Percentiles rank a stretch among this genome's conserved stretches.
Evolutionary conservation across 768 basidiomycete species (phyloP).

Genomic region (Pulveroboletus ravenelii): DNA sequence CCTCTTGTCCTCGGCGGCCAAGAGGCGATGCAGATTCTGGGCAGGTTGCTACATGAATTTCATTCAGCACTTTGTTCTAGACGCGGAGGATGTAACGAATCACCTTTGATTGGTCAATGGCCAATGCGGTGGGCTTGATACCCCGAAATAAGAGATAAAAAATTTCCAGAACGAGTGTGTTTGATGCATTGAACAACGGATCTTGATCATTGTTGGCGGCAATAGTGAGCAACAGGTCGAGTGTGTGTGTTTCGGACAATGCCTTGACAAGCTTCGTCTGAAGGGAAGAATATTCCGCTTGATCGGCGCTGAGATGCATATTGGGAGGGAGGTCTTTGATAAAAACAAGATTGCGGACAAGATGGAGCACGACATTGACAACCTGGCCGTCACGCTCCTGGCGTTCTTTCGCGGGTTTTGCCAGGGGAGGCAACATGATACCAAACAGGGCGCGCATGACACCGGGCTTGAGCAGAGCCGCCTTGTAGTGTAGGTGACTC

Average conservation of each 20-base stretch:
- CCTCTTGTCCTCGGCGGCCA: conserved; percentile 68
- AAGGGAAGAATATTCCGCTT: conserved; percentile 70
- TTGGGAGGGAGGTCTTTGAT: conserved; percentile 83
- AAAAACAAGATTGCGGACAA: conserved; percentile 90
- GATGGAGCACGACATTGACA: conserved; percentile 81
- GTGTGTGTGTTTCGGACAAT: conserved; percentile 64
- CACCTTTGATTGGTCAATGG: conserved; percentile 64
- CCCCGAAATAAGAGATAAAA: conserved; percentile 87
- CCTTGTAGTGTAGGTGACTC: conserved; percentile 89
- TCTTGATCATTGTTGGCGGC: conserved; percentile 74
- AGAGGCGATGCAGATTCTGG: conserved; percentile 65
- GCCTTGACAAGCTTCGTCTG: conserved; percentile 73
- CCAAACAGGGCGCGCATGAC: conserved; percentile 69
- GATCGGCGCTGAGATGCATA: conserved; percentile 67
- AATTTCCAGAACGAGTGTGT: conserved; percentile 89
- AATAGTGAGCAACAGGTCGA: conserved; percentile 80
- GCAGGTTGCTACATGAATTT: conserved; percentile 52
- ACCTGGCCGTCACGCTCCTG: conserved; percentile 79
- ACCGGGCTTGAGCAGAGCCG: conserved; percentile 56
- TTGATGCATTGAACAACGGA: conserved; percentile 78
- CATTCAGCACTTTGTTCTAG: conserved; percentile 8
- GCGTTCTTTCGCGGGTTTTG: conserved; percentile 65
- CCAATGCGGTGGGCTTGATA: conserved; percentile 57
- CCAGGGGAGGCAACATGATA: conserved; percentile 73
- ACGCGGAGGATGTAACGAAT: conserved; percentile 1